Evolutionary conservation across 2,329 filamentous ascomycete genomes (phyloP), one percentile per base, ranked within the genome.

Genomic region (Paracamarosporium sp.): DNA sequence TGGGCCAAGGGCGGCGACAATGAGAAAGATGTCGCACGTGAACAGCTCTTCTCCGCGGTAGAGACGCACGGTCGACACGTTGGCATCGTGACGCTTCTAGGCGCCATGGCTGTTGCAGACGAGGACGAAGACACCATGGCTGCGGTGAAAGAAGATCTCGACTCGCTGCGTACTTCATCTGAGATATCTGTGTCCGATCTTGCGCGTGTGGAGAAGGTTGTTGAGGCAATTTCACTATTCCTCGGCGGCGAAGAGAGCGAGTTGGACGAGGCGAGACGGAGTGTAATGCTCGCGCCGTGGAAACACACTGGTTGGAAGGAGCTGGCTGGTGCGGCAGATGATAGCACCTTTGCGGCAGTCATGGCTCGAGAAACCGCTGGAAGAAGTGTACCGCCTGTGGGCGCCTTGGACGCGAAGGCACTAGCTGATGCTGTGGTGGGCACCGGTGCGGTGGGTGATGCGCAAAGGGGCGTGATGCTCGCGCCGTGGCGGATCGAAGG

Each of bases 1-100:
- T 99, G 95, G 94, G 93, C 93, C 0, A 92, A 92, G 63, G 93
- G 91, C 8, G 87, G 88, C 0, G 86, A 89, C 6, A 83, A 88
- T 0, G 90, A 93, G 54, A 87, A 89, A 45, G 86, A 89, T 48
- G 87, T 90, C 60, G 93, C 94, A 15, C 86, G 92, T 3, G 88
- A 90, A 51, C 86, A 91, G 62, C 83, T 99, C 0, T 94, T 97
- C 68, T 88, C 88, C 13, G 88, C 90, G 33, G 88, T 97, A 12
- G 91, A 93, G 66, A 84, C 82, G 50, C 80, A 90, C 48, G 86
- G 91, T 0, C 85, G 88, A 1, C 93, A 98, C 64, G 85, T 96
- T 1, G 89, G 89, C 61, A 90, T 92, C 0, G 86, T 96, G 1
- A 85, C 93, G 0, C 83, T 98, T 4, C 83, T 99, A 0, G 93